Conservation (phyloP, 2,329 filamentous ascomycete genomes). For the Fusarium cyanostomum region DNA sequence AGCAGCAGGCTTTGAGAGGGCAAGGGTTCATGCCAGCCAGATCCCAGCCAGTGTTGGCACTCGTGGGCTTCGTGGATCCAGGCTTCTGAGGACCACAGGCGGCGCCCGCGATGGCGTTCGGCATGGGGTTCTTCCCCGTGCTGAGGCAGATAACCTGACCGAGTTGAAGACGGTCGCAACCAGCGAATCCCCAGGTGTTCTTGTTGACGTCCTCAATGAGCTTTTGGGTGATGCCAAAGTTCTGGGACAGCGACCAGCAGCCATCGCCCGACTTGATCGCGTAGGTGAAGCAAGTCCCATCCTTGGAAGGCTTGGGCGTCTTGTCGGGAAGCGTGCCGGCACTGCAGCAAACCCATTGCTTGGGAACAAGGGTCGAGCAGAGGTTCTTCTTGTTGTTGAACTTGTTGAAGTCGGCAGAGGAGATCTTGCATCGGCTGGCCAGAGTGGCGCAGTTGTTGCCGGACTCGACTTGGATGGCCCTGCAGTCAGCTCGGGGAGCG, state of each 20-base stretch:
- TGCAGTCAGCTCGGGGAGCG: slow-evolving; percentile 35
- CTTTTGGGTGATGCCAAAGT: slow-evolving; percentile 47
- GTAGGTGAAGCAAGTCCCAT: slow-evolving; percentile 51
- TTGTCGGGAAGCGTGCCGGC: slow-evolving; percentile 47
- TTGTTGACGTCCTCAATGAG: slow-evolving; percentile 52
- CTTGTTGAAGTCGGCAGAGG: slow-evolving; percentile 48
- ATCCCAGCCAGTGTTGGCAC: slow-evolving; percentile 41
- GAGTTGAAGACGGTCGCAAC: slow-evolving; percentile 44
- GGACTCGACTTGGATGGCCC: slow-evolving; percentile 43
- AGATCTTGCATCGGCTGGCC: slow-evolving; percentile 52
- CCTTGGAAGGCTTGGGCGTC: slow-evolving; percentile 45
- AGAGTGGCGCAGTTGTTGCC: slow-evolving; percentile 52
- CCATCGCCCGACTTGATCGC: slow-evolving; percentile 44
- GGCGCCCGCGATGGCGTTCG: slow-evolving; percentile 42
- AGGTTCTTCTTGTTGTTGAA: slow-evolving; percentile 49
- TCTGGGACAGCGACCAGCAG: slow-evolving; percentile 46
- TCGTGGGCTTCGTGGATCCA: slow-evolving; percentile 38
- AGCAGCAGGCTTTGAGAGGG: slow-evolving; percentile 55
- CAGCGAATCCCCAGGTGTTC: slow-evolving; percentile 52
- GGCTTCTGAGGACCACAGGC: slow-evolving; percentile 49
- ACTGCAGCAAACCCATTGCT: slow-evolving; percentile 51
- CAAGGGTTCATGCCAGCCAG: slow-evolving; percentile 57
- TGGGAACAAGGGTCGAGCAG: slow-evolving; percentile 46
- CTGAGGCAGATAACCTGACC: slow-evolving; percentile 49
- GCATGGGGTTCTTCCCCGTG: slow-evolving; percentile 48